Base-by-base conservation (phyloP, 768 basidiomycete species). In the Naganishia antarctica region DNA sequence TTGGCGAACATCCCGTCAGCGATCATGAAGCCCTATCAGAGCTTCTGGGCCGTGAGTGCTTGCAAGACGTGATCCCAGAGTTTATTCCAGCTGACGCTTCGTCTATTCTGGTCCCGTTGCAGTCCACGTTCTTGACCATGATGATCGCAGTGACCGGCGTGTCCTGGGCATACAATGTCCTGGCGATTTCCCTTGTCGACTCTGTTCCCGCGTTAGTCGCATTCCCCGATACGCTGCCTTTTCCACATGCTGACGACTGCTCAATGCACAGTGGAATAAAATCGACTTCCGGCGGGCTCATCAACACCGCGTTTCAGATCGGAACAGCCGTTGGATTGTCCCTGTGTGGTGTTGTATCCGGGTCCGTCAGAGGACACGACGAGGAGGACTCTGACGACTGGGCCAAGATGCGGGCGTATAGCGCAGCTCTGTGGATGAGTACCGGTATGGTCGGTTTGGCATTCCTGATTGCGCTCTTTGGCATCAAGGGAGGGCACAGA, bases 31-130 rank as follows among this genome's bases (percentile, higher is more conserved):
- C 40, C 23, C 0, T 51, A 45, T 0, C 34, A 50, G 7, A 60
- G 48, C 37, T 69, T 66, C 63, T 69, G 68, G 68, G 43, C 58
- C 26, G 53, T 57, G 37, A 57, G 53, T 37, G 11, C 2, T 15
- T 26, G 34, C 13, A 9, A 34, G 31, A 34, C 28, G 11, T 15
- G 31, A 7, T 25, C 21, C 12, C 21, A 41, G n/a, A n/a, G 8
- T 6, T 4, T 50, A 16, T 5, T 48, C 21, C 46, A 3, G 26
- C 46, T 8, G 29, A 25, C n/a, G n/a, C n/a, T n/a, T n/a, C n/a
- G n/a, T n/a, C n/a, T n/a, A n/a, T 51, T 37, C 34, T n/a, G 23
- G 18, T 25, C 7, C 18, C 37, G 13, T 1, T 40, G 15, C 23
- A 57, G 53, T 57, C 53, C 18, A 57, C 53, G 7, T 57, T 57